These are phyloP conservation scores for Coriolopsis trogii DNA, from an alignment of 1,284 basidiomycete genomes.

Conservation along the genomic window DNA sequence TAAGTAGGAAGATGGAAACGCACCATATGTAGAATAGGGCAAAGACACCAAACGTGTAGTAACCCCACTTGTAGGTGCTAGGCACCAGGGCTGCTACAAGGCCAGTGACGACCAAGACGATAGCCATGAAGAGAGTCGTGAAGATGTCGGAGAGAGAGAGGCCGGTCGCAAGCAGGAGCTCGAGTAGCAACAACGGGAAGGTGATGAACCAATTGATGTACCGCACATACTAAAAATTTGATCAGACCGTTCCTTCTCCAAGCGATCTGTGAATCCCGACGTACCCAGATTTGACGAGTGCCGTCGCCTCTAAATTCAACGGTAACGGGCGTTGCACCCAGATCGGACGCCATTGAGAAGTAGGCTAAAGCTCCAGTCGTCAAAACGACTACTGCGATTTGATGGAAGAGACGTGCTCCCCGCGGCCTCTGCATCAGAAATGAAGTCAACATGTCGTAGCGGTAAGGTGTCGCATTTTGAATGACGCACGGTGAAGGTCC, in stretches of 20 bases:
- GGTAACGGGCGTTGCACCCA: slow-evolving; percentile 52
- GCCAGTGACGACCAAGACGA: slow-evolving; percentile 52
- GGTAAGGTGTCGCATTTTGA: no score
- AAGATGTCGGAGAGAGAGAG: slow-evolving; percentile 57
- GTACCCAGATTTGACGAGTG: slow-evolving; percentile 57
- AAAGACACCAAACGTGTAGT: slow-evolving; percentile 47
- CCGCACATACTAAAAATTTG: slow-evolving; percentile 40
- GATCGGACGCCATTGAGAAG: slow-evolving; percentile 64
- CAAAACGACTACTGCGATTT: slow-evolving; percentile 49
- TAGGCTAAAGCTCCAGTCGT: slow-evolving; percentile 46
- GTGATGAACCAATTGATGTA: slow-evolving; percentile 65
- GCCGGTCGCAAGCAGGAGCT: slow-evolving; percentile 54
- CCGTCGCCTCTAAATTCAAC: slow-evolving; percentile 48
- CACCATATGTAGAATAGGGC: slow-evolving; percentile 53
- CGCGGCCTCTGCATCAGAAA: slow-evolving; percentile 36
- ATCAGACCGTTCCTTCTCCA: background rate
- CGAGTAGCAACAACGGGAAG: slow-evolving; percentile 56
- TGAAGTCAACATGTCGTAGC: slow-evolving; percentile 33
- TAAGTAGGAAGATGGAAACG: slow-evolving; percentile 16
- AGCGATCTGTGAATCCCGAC: background rate
- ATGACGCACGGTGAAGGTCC: slow-evolving; percentile 38
- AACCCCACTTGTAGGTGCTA: slow-evolving; percentile 56
- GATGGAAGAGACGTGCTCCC: slow-evolving; percentile 50
- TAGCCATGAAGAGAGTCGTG: slow-evolving; percentile 54
- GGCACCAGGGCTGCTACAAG: slow-evolving; percentile 52